Evolutionary conservation across 257 asterid genomes (phyloP).

Genomic region (Verbascum thapsus): DNA sequence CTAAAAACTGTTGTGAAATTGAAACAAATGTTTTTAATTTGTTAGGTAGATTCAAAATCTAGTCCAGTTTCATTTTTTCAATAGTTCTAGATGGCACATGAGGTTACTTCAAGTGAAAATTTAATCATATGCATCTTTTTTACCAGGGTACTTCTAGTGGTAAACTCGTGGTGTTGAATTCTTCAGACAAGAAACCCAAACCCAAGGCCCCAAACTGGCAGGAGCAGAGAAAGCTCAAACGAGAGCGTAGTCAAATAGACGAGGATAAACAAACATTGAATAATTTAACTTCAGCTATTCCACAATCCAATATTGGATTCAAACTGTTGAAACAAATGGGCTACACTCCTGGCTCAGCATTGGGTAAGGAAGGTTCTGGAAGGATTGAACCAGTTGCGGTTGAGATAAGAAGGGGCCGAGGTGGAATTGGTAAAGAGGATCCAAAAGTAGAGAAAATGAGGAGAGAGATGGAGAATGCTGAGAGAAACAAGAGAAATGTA

Average conservation of each 20-base stretch:
- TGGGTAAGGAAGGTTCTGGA: conserved; percentile 90
- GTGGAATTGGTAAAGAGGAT: conserved; percentile 86
- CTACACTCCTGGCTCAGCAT: conserved; percentile 83
- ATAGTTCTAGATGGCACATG: too few species aligned
- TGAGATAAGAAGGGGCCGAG: conserved; percentile 86
- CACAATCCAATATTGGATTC: conserved; percentile 91
- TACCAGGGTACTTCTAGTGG: conserved; percentile 50
- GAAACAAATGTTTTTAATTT: conserved; percentile 1
- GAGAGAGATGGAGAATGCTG: conserved; percentile 55
- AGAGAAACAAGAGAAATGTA: conserved; percentile 47
- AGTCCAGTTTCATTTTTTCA: not conserved
- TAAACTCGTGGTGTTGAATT: conserved; percentile 33
- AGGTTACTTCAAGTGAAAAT: not conserved
- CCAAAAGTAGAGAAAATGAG: conserved; percentile 62
- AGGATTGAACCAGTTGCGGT: conserved; percentile 69
- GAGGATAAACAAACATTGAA: conserved; percentile 73
- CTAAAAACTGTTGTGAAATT: not conserved
- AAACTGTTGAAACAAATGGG: conserved; percentile 94
- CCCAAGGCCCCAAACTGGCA: conserved; percentile 61
- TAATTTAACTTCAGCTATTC: conserved; percentile 73
- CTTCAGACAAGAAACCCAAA: conserved; percentile 65
- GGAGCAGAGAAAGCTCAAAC: conserved; percentile 59
- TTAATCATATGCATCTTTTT: not conserved
- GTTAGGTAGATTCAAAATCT: not conserved
- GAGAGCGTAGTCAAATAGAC: conserved; percentile 65